Evolutionary conservation across 169 alveolate genomes (phyloP).

Genomic region (Plasmodium fragile): DNA sequence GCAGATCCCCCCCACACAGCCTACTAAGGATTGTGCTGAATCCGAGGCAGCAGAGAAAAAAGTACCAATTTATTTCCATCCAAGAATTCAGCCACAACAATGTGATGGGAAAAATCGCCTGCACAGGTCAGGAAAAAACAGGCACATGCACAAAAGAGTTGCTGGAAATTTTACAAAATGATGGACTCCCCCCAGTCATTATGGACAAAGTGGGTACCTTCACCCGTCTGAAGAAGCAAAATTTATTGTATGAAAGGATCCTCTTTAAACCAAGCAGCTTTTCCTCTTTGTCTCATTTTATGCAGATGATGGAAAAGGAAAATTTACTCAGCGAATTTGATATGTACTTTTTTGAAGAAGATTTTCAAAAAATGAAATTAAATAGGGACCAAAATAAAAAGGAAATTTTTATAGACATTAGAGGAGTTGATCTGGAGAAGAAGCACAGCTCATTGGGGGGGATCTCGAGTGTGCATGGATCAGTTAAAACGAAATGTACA

Average conservation of each 20-base stretch:
- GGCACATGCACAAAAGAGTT: background rate
- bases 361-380: conserved; percentile 22
- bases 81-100: background rate
- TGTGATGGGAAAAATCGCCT: conserved; percentile 12
- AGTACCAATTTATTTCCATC: background rate
- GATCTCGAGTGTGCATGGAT: background rate
- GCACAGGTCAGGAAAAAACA: conserved; percentile 16
- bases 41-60: background rate
- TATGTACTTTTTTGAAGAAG: conserved; percentile 34
- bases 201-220: conserved; percentile 31
- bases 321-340: conserved; percentile 17
- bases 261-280: conserved; percentile 21
- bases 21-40: background rate
- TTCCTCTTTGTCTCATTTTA: conserved; percentile 6
- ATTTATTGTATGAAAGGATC: conserved; percentile 39
- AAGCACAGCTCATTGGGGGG: background rate
- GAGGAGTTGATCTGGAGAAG: background rate
- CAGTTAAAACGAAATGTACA: background rate
- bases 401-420: conserved; percentile 48
- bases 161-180: conserved; percentile 14
- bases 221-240: background rate
- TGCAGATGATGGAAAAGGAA: conserved; percentile 19
- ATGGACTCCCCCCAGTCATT: background rate
- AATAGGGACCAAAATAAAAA: conserved; percentile 33
- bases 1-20: background rate